Percentiles rank a stretch among this genome's conserved stretches.
These are phyloP conservation scores for Gossypium anomalum DNA, from an alignment of 345 rosid species.

Conservation along the genomic window DNA sequence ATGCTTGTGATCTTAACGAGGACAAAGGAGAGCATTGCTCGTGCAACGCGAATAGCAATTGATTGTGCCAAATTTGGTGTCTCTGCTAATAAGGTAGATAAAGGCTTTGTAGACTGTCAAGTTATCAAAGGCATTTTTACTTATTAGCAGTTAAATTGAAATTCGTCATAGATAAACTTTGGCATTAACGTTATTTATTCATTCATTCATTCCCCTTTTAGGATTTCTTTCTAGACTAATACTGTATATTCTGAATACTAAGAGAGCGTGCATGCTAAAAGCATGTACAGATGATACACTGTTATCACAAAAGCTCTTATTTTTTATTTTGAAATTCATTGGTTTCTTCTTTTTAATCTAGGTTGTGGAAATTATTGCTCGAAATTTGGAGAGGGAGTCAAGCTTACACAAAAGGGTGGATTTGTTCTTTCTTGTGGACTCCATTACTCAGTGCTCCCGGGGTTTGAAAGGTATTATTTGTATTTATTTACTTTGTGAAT, in stretches of 20 bases:
- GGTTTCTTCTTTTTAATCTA: slow-evolving; percentile 20
- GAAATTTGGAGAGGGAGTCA: slow-evolving; percentile 68
- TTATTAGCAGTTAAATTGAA: no score
- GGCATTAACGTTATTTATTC: no score
- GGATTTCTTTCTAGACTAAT: neutral
- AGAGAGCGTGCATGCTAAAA: neutral
- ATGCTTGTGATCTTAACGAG: slow-evolving; percentile 67
- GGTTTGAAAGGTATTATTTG: slow-evolving; percentile 59
- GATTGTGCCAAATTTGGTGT: slow-evolving; percentile 80
- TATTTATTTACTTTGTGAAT: neutral
- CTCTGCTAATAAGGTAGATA: slow-evolving; percentile 63
- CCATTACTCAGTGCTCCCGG: slow-evolving; percentile 82
- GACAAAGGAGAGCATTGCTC: slow-evolving; percentile 87
- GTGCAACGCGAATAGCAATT: slow-evolving; percentile 85
- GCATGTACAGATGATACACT: neutral
- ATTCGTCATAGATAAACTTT: no score
- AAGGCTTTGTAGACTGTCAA: no score
- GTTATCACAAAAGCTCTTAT: no score
- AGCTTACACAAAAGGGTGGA: slow-evolving; percentile 79
- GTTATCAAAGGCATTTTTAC: no score
- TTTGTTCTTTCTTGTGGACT: slow-evolving; percentile 91
- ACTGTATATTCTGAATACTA: neutral
- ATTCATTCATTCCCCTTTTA: neutral
- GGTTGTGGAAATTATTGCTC: slow-evolving; percentile 74
- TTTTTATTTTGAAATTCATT: neutral